Evolutionary conservation across 192 early-diverging fungal genomes (phyloP).

Genomic region (Umbelopsis sp.): DNA sequence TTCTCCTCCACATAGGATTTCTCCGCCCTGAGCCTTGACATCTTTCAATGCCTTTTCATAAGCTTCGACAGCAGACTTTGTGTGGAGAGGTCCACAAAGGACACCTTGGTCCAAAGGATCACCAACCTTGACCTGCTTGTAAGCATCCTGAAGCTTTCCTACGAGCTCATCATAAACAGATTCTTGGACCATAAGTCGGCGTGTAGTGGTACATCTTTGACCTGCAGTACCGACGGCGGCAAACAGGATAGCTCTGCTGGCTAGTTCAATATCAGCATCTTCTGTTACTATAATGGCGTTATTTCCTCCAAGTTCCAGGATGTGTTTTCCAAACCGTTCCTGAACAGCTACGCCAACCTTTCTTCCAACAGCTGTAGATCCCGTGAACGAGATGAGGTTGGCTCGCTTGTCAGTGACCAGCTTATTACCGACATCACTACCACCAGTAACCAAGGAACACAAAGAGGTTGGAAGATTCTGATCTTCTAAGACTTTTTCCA

Average conservation of each 20-base stretch:
- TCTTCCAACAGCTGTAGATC: conserved; percentile 77
- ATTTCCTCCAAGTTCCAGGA: conserved; percentile 95
- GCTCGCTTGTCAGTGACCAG: conserved; percentile 72
- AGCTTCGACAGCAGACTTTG: conserved; percentile 74
- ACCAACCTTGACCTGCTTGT: conserved; percentile 84
- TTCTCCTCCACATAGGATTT: conserved; percentile 83
- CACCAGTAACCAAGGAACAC: conserved; percentile 83
- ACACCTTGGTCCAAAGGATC: conserved; percentile 81
- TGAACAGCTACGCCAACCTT: conserved; percentile 82
- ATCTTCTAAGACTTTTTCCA: conserved; percentile 77
- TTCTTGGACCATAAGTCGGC: conserved; percentile 88
- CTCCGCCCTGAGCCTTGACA: conserved; percentile 83
- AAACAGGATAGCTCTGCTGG: conserved; percentile 84
- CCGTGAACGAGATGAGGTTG: conserved; percentile 88
- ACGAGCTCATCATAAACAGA: conserved; percentile 85
- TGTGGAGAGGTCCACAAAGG: conserved; percentile 93
- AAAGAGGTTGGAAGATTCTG: conserved; percentile 83
- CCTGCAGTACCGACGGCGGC: conserved; percentile 96
- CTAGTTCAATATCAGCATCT: conserved; percentile 90
- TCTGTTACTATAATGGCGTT: conserved; percentile 92
- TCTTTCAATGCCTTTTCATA: conserved; percentile 76
- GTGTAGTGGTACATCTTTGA: conserved; percentile 93
- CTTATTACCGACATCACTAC: conserved; percentile 79
- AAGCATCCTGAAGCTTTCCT: conserved; percentile 77
- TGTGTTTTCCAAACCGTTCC: conserved; percentile 81